These are phyloP conservation scores for Scedosporium minutisporum DNA, from an alignment of 2,329 filamentous ascomycete genomes.

Conservation along the genomic window DNA sequence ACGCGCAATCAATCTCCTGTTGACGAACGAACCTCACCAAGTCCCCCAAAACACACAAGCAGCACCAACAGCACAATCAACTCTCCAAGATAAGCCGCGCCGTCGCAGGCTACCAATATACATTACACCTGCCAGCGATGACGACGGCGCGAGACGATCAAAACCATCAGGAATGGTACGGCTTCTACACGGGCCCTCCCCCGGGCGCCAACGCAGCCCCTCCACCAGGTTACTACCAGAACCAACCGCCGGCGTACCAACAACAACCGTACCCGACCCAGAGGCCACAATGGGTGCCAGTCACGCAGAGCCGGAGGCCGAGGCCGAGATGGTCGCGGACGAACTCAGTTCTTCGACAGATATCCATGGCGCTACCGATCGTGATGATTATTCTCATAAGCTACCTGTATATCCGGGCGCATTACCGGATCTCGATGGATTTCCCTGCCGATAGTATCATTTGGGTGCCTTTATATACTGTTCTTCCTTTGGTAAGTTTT, in stretches of 20 bases:
- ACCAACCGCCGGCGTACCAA: not conserved
- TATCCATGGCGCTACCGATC: not conserved
- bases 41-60: too few species aligned
- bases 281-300: not conserved
- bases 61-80: too few species aligned
- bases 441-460: not conserved
- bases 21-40: too few species aligned
- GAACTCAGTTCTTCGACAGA: not conserved
- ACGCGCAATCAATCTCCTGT: too few species aligned
- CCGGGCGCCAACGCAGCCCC: not conserved
- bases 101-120: not conserved
- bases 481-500: slow-evolving; percentile 1
- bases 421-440: not conserved
- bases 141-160: not conserved
- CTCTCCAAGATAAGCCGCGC: too few species aligned
- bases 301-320: not conserved
- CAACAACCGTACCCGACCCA: not conserved
- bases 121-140: not conserved
- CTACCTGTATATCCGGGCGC: slow-evolving; percentile 1
- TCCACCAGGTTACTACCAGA: not conserved
- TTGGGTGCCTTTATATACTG: not conserved
- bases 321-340: not conserved
- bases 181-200: not conserved
- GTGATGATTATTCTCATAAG: not conserved
- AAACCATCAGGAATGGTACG: not conserved